Conservation (phyloP, 768 basidiomycete species). For the Hydnum rufescens region DNA sequence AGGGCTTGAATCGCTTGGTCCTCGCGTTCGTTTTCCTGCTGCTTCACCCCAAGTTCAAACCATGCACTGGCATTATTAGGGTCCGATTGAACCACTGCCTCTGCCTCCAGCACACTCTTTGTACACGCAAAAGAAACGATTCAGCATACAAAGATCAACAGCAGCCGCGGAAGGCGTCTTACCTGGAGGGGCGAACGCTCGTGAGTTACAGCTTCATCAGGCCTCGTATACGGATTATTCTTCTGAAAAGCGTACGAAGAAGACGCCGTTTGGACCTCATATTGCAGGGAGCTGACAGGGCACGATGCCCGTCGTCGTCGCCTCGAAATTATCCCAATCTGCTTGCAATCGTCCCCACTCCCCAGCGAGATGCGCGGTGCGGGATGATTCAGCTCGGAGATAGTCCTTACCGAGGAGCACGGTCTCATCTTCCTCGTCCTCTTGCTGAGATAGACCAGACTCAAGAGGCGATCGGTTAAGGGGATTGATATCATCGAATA, state of each 20-base stretch:
- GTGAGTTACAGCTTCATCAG: too few species aligned
- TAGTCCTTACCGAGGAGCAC: neutral
- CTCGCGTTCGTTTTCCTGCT: conserved; percentile 96
- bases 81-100: conserved; percentile 72
- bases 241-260: conserved; percentile 45
- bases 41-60: conserved; percentile 87
- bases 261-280: neutral
- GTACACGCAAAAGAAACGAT: too few species aligned
- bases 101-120: conserved; percentile 71
- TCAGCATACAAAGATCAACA: too few species aligned
- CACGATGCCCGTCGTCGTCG: conserved; percentile 42
- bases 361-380: conserved; percentile 1
- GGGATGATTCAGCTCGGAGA: neutral
- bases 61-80: conserved; percentile 53
- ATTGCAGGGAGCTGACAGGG: conserved; percentile 18
- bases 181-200: too few species aligned
- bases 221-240: conserved; percentile 52
- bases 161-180: too few species aligned
- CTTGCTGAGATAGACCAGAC: neutral
- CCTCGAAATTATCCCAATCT: conserved; percentile 71
- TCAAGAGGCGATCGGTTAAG: neutral
- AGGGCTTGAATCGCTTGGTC: conserved; percentile 75
- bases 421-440: neutral
- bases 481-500: neutral
- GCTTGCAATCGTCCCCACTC: conserved; percentile 52